Evolutionary conservation across 495 filamentous ascomycete species (phyloP), one percentile per base, ranked within the genome.

Genomic region (Penicillium lividum): DNA sequence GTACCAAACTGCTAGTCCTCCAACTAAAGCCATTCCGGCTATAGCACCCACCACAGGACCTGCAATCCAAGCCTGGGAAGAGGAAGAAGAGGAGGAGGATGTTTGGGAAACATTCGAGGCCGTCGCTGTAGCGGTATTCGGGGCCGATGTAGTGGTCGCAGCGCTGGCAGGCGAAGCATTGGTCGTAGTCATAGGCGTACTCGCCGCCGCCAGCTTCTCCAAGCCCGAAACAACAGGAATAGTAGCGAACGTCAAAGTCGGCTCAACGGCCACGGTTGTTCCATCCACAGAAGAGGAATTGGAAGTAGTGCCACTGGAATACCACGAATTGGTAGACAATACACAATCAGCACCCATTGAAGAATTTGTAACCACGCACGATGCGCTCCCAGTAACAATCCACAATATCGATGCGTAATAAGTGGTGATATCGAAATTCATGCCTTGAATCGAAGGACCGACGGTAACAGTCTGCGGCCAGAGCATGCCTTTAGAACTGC

Each of bases 341-440:
- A 15, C 18, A 27, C 45, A 47, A 9, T 15, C 13, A 15, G 45
- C 45, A 13, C 45, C 45, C 45, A 47, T 47, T 5, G 45, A 47
- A 25, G 13, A 6, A 30, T 47, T 15, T 7, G 45, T 47, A 27
- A 47, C 25, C 7, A 13, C 11, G 45, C 45, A 47, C 1, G 25
- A 27, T 13, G 22, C 45, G 5, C 5, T 29, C 10, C 25, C 45
- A 0, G 45, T 13, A 27, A 47, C 45, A 47, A 47, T 47, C 18
- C 18, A 47, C 7, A 47, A 25, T 13, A 25, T 47, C 0, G 18
- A 15, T 13, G 25, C 25, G 4, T 13, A 47, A 25, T 47, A 47
- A 29, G 18, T 47, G 45, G 45, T 47, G 27, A 47, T 28, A 47
- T 47, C 45, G 25, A 27, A 47, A n/a, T 47, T 47, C 25, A 47